Evolutionary conservation across 2,329 filamentous ascomycete species (phyloP).

Genomic region (Dichotomopilus funicola): DNA sequence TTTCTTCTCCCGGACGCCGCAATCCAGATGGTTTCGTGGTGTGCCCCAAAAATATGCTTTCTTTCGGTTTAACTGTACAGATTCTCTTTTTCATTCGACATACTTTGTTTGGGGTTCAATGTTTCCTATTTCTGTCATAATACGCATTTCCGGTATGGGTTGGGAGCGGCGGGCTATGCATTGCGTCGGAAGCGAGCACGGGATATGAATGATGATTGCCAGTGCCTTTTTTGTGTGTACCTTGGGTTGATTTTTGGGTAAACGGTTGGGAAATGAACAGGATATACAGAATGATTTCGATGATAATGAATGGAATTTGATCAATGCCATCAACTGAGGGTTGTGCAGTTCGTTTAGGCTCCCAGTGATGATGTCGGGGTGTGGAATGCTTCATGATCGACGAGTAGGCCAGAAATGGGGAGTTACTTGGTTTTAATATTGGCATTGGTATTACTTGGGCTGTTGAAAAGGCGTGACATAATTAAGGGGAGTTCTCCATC

Average conservation of each 20-base stretch:
- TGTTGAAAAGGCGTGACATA: too few species aligned
- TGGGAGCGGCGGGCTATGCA: conserved; percentile 7
- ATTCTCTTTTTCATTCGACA: not conserved
- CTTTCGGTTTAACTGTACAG: not conserved
- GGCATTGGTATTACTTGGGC: too few species aligned
- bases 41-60: not conserved
- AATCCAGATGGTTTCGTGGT: too few species aligned
- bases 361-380: too few species aligned
- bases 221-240: not conserved
- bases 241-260: not conserved
- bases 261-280: not conserved
- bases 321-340: not conserved
- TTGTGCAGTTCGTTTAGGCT: too few species aligned
- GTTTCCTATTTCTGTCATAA: not conserved
- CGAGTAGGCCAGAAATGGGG: too few species aligned
- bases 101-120: not conserved
- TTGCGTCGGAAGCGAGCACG: not conserved
- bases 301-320: not conserved
- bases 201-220: not conserved
- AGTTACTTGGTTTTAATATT: too few species aligned
- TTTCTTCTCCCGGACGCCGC: not conserved
- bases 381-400: too few species aligned
- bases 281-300: not conserved
- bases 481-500: too few species aligned
- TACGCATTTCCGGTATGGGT: not conserved